Evolutionary conservation across 2,329 filamentous ascomycete genomes (phyloP).

Genomic region (Nemania sp.): DNA sequence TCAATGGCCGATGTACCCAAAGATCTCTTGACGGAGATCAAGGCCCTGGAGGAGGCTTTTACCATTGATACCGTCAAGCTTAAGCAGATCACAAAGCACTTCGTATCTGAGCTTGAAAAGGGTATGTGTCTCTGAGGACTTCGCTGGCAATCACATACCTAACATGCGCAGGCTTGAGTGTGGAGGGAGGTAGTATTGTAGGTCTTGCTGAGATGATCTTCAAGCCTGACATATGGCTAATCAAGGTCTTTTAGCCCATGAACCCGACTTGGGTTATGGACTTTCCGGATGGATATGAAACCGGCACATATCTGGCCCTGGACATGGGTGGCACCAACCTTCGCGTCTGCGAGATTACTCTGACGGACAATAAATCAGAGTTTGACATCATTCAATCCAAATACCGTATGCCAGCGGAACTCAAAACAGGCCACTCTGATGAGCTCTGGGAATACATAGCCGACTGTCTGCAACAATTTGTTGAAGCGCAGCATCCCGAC

Average conservation of each 20-base stretch:
- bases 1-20: constrained; percentile 91
- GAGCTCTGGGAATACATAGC: constrained; percentile 95
- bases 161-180: constrained; percentile 65
- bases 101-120: constrained; percentile 84
- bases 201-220: constrained; percentile 43
- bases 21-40: constrained; percentile 78
- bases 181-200: constrained; percentile 91
- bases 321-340: constrained; percentile 98
- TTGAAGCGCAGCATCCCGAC: constrained; percentile 80
- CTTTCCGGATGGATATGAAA: constrained; percentile 84
- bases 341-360: constrained; percentile 88
- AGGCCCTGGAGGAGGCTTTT: constrained; percentile 81
- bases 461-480: constrained; percentile 87
- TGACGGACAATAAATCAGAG: constrained; percentile 84
- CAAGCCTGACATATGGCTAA: constrained; percentile 10
- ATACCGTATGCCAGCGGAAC: constrained; percentile 90
- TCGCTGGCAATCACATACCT: constrained; percentile 7
- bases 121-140: constrained; percentile 52
- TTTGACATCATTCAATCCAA: constrained; percentile 96
- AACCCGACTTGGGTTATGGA: constrained; percentile 96
- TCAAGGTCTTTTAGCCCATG: constrained; percentile 70
- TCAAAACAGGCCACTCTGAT: constrained; percentile 81
- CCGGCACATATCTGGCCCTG: constrained; percentile 83
- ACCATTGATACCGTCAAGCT: constrained; percentile 77
- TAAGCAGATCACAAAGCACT: constrained; percentile 89